Evolutionary conservation across 192 early-diverging fungal species (phyloP).

Genomic region (Entomortierella beljakovae): DNA sequence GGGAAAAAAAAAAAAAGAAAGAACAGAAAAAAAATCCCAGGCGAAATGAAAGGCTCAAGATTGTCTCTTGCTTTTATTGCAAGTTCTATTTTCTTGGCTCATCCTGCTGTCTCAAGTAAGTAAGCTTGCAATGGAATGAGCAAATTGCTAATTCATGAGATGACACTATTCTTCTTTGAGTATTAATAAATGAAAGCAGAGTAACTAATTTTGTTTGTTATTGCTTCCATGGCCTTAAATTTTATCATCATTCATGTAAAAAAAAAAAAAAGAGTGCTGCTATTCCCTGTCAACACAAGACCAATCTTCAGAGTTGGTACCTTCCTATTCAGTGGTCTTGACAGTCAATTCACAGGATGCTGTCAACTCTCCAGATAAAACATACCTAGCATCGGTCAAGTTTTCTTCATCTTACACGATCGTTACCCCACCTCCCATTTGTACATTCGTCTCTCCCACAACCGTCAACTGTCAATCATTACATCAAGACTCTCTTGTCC

Average conservation of each 20-base stretch:
- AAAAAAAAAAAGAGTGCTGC: slow-evolving; percentile 11
- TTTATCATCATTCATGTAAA: background rate
- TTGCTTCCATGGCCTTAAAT: no score
- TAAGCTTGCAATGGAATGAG: background rate
- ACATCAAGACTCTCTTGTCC: background rate
- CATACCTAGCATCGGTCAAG: background rate
- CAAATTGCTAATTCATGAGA: background rate
- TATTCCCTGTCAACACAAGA: background rate
- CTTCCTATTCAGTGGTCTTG: background rate
- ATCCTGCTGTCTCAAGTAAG: slow-evolving; percentile 1
- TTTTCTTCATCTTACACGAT: slow-evolving; percentile 6
- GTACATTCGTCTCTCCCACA: background rate
- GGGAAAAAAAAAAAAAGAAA: no score
- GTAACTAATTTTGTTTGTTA: background rate
- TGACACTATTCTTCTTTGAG: background rate
- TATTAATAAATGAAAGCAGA: background rate
- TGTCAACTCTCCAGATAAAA: background rate
- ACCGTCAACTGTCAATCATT: slow-evolving; percentile 1
- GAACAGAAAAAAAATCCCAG: background rate
- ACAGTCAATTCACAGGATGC: background rate
- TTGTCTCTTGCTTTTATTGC: background rate
- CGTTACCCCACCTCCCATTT: background rate
- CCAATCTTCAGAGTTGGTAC: background rate
- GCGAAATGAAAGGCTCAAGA: background rate
- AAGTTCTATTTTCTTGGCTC: background rate